Conservation (phyloP, 495 filamentous ascomycete species). For the Penicillium simplicissimum region DNA sequence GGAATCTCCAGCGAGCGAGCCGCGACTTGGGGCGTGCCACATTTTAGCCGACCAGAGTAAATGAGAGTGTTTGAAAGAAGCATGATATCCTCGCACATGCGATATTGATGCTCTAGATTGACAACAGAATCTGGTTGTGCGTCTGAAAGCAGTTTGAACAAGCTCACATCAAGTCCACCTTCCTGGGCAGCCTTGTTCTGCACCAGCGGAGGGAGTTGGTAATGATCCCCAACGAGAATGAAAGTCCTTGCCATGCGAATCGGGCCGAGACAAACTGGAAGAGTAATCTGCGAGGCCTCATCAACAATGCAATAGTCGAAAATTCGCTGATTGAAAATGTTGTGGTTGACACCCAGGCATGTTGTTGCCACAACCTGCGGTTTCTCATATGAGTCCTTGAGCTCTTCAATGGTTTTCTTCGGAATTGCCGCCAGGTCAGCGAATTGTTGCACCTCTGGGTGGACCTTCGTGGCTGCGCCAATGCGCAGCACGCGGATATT, state of each 20-base stretch:
- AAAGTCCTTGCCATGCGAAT: constrained; percentile 93
- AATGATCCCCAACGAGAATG: constrained; percentile 93
- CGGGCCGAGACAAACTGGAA: constrained; percentile 90
- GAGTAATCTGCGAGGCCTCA: constrained; percentile 94
- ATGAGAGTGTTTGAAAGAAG: constrained; percentile 88
- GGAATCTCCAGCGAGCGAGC: constrained; percentile 59
- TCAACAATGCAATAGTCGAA: constrained; percentile 99
- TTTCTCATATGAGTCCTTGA: constrained; percentile 76
- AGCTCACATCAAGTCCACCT: constrained; percentile 86
- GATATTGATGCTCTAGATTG: constrained; percentile 92
- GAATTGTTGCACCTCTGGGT: constrained; percentile 82
- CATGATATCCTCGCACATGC: constrained; percentile 98
- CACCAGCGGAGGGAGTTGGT: constrained; percentile 90
- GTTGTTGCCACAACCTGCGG: constrained; percentile 91
- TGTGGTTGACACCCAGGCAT: constrained; percentile 86
- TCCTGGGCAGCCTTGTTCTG: constrained; percentile 84
- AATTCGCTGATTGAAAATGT: constrained; percentile 80
- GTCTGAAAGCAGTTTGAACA: constrained; percentile 92
- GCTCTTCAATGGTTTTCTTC: constrained; percentile 75
- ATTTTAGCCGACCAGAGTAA: constrained; percentile 85
- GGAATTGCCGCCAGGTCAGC: constrained; percentile 70
- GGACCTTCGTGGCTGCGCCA: constrained; percentile 78
- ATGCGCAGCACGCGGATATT: constrained; percentile 80
- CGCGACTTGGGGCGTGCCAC: constrained; percentile 77
- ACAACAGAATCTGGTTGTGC: constrained; percentile 82